phyloP scores from a whole-genome alignment of 768 basidiomycete genomes.

The Sporobolomyces roseus region DNA sequence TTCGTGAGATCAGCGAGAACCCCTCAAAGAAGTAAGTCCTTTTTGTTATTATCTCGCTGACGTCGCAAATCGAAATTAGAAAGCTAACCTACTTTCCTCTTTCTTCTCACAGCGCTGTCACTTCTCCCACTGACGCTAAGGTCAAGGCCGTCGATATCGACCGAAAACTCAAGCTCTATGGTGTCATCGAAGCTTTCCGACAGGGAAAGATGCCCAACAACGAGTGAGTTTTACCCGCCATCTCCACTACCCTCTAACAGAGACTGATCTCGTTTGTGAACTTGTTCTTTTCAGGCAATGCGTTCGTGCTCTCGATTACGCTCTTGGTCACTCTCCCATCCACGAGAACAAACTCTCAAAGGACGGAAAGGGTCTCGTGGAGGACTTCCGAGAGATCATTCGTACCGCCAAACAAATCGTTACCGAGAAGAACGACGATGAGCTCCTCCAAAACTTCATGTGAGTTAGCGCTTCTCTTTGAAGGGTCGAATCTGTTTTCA shows the following conservation, averaged over 20 bases:
- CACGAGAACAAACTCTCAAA: slow-evolving; percentile 34
- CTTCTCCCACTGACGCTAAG: slow-evolving; percentile 61
- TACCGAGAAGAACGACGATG: slow-evolving; percentile 53
- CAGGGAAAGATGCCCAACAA: slow-evolving; percentile 49
- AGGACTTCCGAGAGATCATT: slow-evolving; percentile 50
- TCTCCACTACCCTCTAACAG: neutral
- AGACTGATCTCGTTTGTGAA: too few species aligned
- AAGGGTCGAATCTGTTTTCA: neutral
- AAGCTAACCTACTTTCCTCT: neutral
- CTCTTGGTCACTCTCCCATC: slow-evolving; percentile 51
- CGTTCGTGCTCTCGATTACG: slow-evolving; percentile 61
- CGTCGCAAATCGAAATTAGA: neutral
- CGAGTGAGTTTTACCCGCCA: slow-evolving; percentile 20
- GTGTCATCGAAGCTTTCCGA: slow-evolving; percentile 73
- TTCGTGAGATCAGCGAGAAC: slow-evolving; percentile 36
- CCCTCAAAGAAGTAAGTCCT: slow-evolving; percentile 19
- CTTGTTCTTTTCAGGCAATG: slow-evolving; percentile 5
- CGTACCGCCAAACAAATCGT: slow-evolving; percentile 46
- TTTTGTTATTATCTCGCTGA: slow-evolving; percentile 1
- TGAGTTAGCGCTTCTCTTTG: slow-evolving; percentile 5
- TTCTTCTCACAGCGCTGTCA: slow-evolving; percentile 52
- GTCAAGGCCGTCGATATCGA: slow-evolving; percentile 70
- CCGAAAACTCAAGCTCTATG: slow-evolving; percentile 74
- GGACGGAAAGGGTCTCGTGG: slow-evolving; percentile 37
- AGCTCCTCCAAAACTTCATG: slow-evolving; percentile 85